Base-by-base conservation (phyloP, 2,329 filamentous ascomycete genomes). In the Hypoxylon sp. region DNA sequence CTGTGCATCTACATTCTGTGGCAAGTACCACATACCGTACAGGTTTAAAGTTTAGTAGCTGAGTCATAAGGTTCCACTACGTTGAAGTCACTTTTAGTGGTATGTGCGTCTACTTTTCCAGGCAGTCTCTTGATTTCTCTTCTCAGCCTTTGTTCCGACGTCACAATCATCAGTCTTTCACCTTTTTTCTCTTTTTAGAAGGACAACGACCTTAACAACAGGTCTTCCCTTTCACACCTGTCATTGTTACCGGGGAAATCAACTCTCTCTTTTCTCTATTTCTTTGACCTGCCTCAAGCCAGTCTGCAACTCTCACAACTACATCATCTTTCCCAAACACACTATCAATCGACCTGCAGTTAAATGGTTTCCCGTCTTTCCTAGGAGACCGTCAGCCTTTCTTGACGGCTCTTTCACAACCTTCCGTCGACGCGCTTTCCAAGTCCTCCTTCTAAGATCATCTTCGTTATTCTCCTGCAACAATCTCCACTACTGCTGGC, bases 131-230 rank as follows among this genome's bases (percentile, higher is more conserved):
- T 52, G 11, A 46, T 49, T 45, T 58, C 49, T 60, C 46, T 60
- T 55, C 32, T 67, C 60, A 59, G 55, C 51, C 60, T 70, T 70
- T 70, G 63, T 69, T 67, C 48, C 60, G 64, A 70, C 67, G 67
- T 70, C 64, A 67, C 58, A 36, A 25, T 49, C 45, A 34, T 49
- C 45, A 50, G 50, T 38, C 56, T 68, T 61, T 67, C 50, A 60
- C 38, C 43, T 30, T 59, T 55, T 58, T 55, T 60, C 60, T 50
- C 43, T 58, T 63, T 63, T 60, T 25, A 13, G 48, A 34, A 61
- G 17, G 51, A 68, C 38, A 41, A 23, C 62, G 25, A 48, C 23
- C 11, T 17, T 14, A 11, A 41, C 21, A 13, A 28, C 34, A 14
- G 14, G 17, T 19, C 28, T 48, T 25, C 46, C 21, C 17, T 46